Base-by-base conservation (phyloP, 768 basidiomycete species). In the Rhizopogon vesiculosus region DNA sequence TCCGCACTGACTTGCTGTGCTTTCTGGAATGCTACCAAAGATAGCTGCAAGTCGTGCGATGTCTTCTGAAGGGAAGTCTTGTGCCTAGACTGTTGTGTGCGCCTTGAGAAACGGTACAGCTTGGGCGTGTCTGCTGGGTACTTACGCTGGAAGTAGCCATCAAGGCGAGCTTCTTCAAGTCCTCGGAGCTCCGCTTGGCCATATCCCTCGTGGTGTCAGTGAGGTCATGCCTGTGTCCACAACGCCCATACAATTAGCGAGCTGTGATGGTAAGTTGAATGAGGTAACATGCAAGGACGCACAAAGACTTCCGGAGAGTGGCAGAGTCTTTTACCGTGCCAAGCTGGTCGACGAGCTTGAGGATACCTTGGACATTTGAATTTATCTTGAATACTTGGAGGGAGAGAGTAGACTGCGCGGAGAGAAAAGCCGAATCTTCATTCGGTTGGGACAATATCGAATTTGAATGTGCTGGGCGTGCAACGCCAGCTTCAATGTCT, bases 361-460 rank as follows among this genome's bases (percentile, higher is more conserved):
- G 71, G 48, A 99, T 95, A 15, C 91, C 96, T 65, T 96, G 92
- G 3, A 98, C 93, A 72, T 99, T 99, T 56, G 91, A 84, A 64
- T 96, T 95, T 76, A 98, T 93, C 82, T 98, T 98, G 87, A 98
- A 98, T 56, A 96, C 92, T 69, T 98, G 95, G 6, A 98, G 79
- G 1, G 89, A 89, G 57, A 93, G 72, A 13, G 91, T 91, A 3
- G 82, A 84, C 66, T 93, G 93, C 15, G 95, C 74, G 33, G 76
- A 78, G 9, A 79, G 73, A 69, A 96, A 98, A 3, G 86, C 78
- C 7, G 83, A 79, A 71, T 94, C 92, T 66, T 90, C 85, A 42
- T 64, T 72, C 18, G 74, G 72, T 58, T 74, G 76, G 56, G 78
- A 70, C 1, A 60, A 51, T 25, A 55, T 57, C 12, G 56, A 54